Evolutionary conservation across 1,139 yeast species (phyloP).

Genomic region (Candida albicans): DNA sequence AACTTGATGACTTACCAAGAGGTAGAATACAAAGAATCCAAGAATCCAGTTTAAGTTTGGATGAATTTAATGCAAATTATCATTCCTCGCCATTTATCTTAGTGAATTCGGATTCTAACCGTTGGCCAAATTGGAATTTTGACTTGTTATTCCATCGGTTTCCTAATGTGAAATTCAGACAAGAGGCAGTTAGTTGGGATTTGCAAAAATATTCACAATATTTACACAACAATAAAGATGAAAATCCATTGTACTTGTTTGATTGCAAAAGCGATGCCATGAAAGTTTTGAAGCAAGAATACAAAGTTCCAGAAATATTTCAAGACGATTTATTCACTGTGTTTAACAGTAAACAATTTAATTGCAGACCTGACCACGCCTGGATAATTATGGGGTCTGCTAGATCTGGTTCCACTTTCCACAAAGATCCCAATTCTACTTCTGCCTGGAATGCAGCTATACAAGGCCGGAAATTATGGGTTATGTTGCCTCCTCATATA

Average conservation of each 20-base stretch:
- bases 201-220: slow-evolving; percentile 62
- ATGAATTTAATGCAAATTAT: slow-evolving; percentile 47
- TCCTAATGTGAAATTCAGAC: slow-evolving; percentile 66
- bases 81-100: slow-evolving; percentile 68
- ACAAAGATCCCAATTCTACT: slow-evolving; percentile 88
- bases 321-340: slow-evolving; percentile 49
- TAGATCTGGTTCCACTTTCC: slow-evolving; percentile 85
- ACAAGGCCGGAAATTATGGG: slow-evolving; percentile 79
- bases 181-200: slow-evolving; percentile 84
- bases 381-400: slow-evolving; percentile 87
- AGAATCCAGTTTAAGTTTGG: slow-evolving; percentile 40
- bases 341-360: slow-evolving; percentile 28
- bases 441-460: slow-evolving; percentile 88
- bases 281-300: slow-evolving; percentile 54
- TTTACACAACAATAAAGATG: slow-evolving; percentile 63
- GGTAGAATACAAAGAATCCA: slow-evolving; percentile 49
- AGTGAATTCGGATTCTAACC: slow-evolving; percentile 28
- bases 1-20: slow-evolving; percentile 23
- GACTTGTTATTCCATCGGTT: slow-evolving; percentile 50
- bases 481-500: slow-evolving; percentile 76
- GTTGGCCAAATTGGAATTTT: slow-evolving; percentile 76
- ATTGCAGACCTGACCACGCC: slow-evolving; percentile 81
- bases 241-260: slow-evolving; percentile 79
- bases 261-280: slow-evolving; percentile 75
- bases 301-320: slow-evolving; percentile 54